A percentile compares a stretch with the other conserved stretches of the same genome.
These are phyloP conservation scores for Zygotorulaspora mrakii DNA, from an alignment of 1,139 yeast species.

Conservation along the genomic window DNA sequence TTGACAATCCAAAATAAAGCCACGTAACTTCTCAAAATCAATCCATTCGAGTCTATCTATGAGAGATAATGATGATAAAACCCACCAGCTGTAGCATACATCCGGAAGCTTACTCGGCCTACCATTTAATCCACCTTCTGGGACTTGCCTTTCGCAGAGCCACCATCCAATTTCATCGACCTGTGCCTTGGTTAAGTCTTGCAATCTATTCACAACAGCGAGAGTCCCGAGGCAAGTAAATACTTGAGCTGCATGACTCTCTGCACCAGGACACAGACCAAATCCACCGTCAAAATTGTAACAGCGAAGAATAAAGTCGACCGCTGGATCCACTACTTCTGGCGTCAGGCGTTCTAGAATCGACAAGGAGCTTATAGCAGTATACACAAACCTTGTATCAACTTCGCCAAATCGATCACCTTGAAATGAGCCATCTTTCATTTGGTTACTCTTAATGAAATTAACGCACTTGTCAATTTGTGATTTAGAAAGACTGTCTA, in stretches of 20 bases:
- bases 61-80: slow-evolving; percentile 70
- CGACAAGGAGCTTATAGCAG: slow-evolving; percentile 69
- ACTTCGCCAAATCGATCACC: slow-evolving; percentile 92
- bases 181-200: slow-evolving; percentile 38
- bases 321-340: slow-evolving; percentile 61
- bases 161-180: slow-evolving; percentile 57
- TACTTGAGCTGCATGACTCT: slow-evolving; percentile 90
- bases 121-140: slow-evolving; percentile 90
- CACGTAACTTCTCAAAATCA: slow-evolving; percentile 53
- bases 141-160: slow-evolving; percentile 90
- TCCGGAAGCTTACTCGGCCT: slow-evolving; percentile 96
- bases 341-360: slow-evolving; percentile 62
- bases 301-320: slow-evolving; percentile 61
- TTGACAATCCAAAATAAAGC: slow-evolving; percentile 73
- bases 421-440: slow-evolving; percentile 72
- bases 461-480: slow-evolving; percentile 40
- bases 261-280: slow-evolving; percentile 92
- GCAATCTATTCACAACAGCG: slow-evolving; percentile 61
- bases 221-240: slow-evolving; percentile 82
- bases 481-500: slow-evolving; percentile 40
- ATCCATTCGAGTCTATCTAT: slow-evolving; percentile 71
- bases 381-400: slow-evolving; percentile 86
- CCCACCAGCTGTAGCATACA: slow-evolving; percentile 99
- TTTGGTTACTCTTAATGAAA: slow-evolving; percentile 58
- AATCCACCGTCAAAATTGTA: slow-evolving; percentile 94